Percentiles rank a stretch among this genome's conserved stretches.
Conservation (phyloP, 768 basidiomycete genomes). For the Pisolithus marmoratus region DNA sequence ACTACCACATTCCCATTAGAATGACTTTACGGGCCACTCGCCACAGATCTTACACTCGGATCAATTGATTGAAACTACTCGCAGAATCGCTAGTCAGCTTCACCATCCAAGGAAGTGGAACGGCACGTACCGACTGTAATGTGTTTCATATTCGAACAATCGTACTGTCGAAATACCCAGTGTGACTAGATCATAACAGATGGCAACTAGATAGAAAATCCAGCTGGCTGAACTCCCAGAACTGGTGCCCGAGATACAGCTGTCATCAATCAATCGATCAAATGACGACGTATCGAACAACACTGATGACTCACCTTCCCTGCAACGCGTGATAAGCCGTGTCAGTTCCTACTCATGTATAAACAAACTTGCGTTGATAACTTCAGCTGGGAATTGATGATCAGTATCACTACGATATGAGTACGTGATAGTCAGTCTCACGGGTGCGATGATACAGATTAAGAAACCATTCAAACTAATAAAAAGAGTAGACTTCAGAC, state of each 20-base stretch:
- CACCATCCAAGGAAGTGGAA: background rate
- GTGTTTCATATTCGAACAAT: constrained; percentile 40
- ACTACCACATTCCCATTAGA: no score
- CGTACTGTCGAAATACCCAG: constrained; percentile 46
- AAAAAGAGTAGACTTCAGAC: no score
- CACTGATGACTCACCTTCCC: constrained; percentile 30
- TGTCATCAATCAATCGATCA: constrained; percentile 21
- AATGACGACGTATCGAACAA: background rate
- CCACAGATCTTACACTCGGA: no score
- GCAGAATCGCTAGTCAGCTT: constrained; percentile 2
- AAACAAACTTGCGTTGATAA: constrained; percentile 13
- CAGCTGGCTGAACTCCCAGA: constrained; percentile 38
- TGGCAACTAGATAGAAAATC: constrained; percentile 53
- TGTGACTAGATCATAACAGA: constrained; percentile 51
- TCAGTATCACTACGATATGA: constrained; percentile 7
- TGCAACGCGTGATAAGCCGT: constrained; percentile 12
- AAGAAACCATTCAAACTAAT: constrained; percentile 56
- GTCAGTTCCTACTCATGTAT: constrained; percentile 5
- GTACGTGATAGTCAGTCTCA: constrained; percentile 29
- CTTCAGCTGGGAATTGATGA: constrained; percentile 11
- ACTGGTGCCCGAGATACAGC: constrained; percentile 41
- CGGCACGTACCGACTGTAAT: constrained; percentile 20
- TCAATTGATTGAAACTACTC: constrained; percentile 20
- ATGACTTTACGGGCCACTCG: no score
- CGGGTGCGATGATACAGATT: constrained; percentile 47